These are phyloP conservation scores for Populus alba DNA, from an alignment of 345 rosid genomes.

Conservation along the genomic window DNA sequence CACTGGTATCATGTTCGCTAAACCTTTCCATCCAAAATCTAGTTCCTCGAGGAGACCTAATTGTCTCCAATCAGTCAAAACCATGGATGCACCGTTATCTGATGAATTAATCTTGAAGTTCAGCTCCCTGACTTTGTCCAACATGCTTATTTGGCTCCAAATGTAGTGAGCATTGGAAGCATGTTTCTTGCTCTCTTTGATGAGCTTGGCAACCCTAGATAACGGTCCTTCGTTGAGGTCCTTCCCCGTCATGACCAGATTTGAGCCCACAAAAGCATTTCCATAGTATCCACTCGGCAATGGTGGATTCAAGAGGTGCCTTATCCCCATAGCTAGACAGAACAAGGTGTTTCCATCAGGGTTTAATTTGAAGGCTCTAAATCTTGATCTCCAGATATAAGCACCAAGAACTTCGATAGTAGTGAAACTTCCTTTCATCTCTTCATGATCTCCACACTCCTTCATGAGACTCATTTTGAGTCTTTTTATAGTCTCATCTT, in stretches of 20 bases:
- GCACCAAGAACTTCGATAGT: constrained; percentile 52
- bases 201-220: constrained; percentile 27
- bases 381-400: constrained; percentile 51
- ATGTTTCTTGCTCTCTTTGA: constrained; percentile 40
- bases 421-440: constrained; percentile 22
- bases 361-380: constrained; percentile 42
- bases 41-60: constrained; percentile 42
- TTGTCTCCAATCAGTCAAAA: constrained; percentile 58
- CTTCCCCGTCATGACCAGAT: constrained; percentile 25
- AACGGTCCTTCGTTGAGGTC: constrained; percentile 33
- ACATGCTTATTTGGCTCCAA: constrained; percentile 13
- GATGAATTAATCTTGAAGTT: constrained; percentile 27
- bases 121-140: constrained; percentile 29
- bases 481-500: constrained; percentile 26
- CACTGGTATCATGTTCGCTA: constrained; percentile 45
- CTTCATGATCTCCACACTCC: constrained; percentile 1
- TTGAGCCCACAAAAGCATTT: constrained; percentile 50
- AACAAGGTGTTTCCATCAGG: constrained; percentile 36
- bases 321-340: constrained; percentile 40
- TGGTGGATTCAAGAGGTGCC: constrained; percentile 39
- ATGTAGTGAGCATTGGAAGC: constrained; percentile 25
- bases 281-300: constrained; percentile 52
- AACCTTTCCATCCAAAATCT: constrained; percentile 51
- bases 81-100: constrained; percentile 35
- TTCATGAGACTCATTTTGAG: constrained; percentile 31